These are phyloP conservation scores for Scheffersomyces stipitis DNA, from an alignment of 805 yeast species.

Conservation along the genomic window DNA sequence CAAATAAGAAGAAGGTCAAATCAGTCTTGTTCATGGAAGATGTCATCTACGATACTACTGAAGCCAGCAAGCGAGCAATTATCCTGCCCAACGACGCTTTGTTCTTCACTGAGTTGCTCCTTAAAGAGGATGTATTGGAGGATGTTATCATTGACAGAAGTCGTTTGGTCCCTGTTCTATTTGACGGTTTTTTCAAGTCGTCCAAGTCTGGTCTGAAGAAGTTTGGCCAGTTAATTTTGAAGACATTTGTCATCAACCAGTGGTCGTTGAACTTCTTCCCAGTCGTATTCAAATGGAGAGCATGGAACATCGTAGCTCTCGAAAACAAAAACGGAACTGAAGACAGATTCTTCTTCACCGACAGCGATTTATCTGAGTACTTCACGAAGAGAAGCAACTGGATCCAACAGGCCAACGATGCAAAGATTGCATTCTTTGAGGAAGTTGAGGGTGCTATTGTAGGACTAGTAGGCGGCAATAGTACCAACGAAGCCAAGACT, in stretches of 20 bases:
- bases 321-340: constrained; percentile 27
- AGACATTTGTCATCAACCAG: constrained; percentile 69
- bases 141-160: constrained; percentile 31
- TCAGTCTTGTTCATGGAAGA: constrained; percentile 46
- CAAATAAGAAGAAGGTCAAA: constrained; percentile 32
- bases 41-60: constrained; percentile 55
- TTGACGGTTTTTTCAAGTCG: constrained; percentile 40
- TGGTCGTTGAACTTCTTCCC: constrained; percentile 42
- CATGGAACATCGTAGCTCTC: constrained; percentile 30
- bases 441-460: constrained; percentile 60
- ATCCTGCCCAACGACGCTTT: constrained; percentile 67
- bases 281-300: constrained; percentile 50
- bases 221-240: constrained; percentile 52
- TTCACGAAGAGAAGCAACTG: constrained; percentile 44
- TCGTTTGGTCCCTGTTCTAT: constrained; percentile 23
- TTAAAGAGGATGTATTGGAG: constrained; percentile 18
- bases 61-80: constrained; percentile 49
- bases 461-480: constrained; percentile 50
- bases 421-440: constrained; percentile 48
- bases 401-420: constrained; percentile 41
- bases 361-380: constrained; percentile 28
- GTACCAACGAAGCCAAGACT: constrained; percentile 51
- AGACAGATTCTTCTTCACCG: constrained; percentile 30
- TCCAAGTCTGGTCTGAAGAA: constrained; percentile 48
- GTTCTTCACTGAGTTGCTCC: constrained; percentile 30